Evolutionary conservation across 345 rosid species (phyloP), one percentile per base, ranked within the genome.

Genomic region (Clausena lansium): DNA sequence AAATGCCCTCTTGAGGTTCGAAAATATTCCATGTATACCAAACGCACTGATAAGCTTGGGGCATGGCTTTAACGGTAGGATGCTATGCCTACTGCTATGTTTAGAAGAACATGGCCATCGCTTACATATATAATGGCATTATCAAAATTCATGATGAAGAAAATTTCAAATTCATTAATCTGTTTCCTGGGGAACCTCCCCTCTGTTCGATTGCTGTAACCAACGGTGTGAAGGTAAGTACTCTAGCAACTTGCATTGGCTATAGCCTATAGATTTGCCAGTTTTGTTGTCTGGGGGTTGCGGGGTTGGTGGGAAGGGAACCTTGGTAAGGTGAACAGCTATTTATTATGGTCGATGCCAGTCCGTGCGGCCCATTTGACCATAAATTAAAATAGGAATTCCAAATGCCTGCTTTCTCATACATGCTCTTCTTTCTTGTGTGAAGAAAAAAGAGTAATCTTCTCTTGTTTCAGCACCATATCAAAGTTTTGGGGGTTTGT

Each of bases 21-120:
- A n/a, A n/a, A n/a, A n/a, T n/a, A 82, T 94, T 81, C 95, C 87
- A 7, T 96, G 99, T 81, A 97, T 94, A 24, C 99, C 98, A 6
- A 77, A 76, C 57, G 47, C 85, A 70, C 82, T 96, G 77, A 75
- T 92, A 76, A 78, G 69, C 6, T 87, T 93, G 20, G 88, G 81
- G 71, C 90, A 88, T 77, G 88, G 88, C 77, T 22, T 59, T 39
- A 76, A 62, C 22, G 74, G 81, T 2, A 90, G 78, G 99, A 96
- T 73, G 99, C 85, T 6, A 81, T 92, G 92, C n/a, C n/a, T n/a
- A n/a, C 69, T 96, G 76, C 89, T 94, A 35, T 96, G 99, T 98
- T 80, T 94, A 80, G 98, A 96, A 87, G 98, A 96, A 79, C 99
- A 96, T 67, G 88, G 69, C 3, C 82, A 82, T 25, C 85, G 95